Percentiles rank a stretch among this genome's conserved stretches.
Evolutionary conservation across 768 basidiomycete genomes (phyloP).

Genomic region (Tulasnella sp.): DNA sequence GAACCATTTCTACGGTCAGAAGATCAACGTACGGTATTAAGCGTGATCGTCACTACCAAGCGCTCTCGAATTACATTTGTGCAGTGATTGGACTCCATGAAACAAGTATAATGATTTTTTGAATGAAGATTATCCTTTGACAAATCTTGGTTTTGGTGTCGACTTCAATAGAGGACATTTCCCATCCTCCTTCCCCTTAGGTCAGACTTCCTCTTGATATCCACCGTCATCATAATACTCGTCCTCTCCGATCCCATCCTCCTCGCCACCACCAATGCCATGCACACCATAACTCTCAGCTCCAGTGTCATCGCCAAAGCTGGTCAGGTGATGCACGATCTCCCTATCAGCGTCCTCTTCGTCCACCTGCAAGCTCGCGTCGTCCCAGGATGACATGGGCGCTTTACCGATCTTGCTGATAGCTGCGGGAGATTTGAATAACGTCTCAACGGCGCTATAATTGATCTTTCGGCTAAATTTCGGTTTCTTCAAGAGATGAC

Average conservation of each 20-base stretch:
- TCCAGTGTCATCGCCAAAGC: neutral
- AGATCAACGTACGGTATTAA: neutral
- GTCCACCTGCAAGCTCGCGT: neutral
- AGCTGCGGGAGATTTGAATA: constrained; percentile 37
- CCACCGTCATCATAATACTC: constrained; percentile 19
- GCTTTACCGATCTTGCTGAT: neutral
- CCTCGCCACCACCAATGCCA: constrained; percentile 24
- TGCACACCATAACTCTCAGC: constrained; percentile 42
- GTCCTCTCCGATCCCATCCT: constrained; percentile 33
- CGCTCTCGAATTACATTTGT: no score
- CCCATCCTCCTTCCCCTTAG: no score
- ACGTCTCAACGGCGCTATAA: constrained; percentile 75
- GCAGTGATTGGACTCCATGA: no score
- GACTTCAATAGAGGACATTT: no score
- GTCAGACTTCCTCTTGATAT: constrained; percentile 13
- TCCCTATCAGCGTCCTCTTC: constrained; percentile 21
- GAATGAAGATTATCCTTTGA: no score
- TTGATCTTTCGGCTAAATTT: constrained; percentile 86
- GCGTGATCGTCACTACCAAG: no score
- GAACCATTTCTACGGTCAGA: constrained; percentile 62
- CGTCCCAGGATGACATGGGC: neutral
- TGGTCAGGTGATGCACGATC: neutral
- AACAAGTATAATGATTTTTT: no score
- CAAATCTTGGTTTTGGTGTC: no score
- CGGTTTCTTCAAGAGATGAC: constrained; percentile 68